Evolutionary conservation across 768 basidiomycete species (phyloP).

Genomic region (Rhizopogon vinicolor): DNA sequence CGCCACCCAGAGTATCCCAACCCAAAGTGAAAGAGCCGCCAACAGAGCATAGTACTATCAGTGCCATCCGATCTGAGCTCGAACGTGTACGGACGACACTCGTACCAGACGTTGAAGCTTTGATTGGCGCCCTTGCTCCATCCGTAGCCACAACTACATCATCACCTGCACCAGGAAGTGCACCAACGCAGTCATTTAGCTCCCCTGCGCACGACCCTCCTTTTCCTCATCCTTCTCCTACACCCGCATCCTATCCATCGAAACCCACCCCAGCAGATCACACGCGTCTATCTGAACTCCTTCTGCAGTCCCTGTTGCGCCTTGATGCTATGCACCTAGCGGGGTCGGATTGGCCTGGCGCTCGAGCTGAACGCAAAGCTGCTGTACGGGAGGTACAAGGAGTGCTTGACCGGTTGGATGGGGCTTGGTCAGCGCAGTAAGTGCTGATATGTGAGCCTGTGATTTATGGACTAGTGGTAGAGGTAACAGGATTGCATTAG

Average conservation of each 20-base stretch:
- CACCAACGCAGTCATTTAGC: background rate
- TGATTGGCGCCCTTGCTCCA: conserved; percentile 35
- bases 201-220: conserved; percentile 6
- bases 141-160: conserved; percentile 2
- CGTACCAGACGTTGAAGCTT: conserved; percentile 50
- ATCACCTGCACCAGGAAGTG: conserved; percentile 3
- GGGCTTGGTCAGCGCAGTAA: conserved; percentile 46
- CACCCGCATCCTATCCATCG: background rate
- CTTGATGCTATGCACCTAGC: conserved; percentile 72
- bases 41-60: conserved; percentile 36
- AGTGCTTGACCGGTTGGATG: conserved; percentile 76
- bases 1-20: conserved; percentile 17
- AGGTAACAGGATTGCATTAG: background rate
- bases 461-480: background rate
- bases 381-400: conserved; percentile 85
- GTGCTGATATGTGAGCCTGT: background rate
- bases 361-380: conserved; percentile 75
- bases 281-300: conserved; percentile 67
- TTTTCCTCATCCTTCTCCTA: background rate
- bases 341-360: conserved; percentile 72
- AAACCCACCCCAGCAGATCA: conserved; percentile 34
- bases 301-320: conserved; percentile 83
- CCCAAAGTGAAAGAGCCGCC: conserved; percentile 22
- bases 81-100: conserved; percentile 49
- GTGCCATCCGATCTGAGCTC: conserved; percentile 35